Percentiles rank a stretch among this genome's conserved stretches.
phyloP scores from a whole-genome alignment of 2,329 filamentous ascomycete species.

The Arthrobotrys entomopaga region DNA sequence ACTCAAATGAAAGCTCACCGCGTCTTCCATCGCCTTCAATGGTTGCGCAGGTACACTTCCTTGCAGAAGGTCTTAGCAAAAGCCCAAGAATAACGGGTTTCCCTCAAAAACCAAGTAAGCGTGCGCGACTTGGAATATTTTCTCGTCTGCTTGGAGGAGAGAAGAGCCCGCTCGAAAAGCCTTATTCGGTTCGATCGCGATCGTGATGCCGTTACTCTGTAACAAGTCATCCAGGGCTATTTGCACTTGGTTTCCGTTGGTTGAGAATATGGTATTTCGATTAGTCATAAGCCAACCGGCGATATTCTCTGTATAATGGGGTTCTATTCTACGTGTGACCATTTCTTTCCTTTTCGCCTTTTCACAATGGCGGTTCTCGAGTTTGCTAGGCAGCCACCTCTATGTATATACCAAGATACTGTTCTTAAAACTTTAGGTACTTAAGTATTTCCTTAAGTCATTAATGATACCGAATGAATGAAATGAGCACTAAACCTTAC shows the following conservation, averaged over 20 bases:
- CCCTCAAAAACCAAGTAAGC: conserved; percentile 37
- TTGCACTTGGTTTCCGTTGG: too few species aligned
- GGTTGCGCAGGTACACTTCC: conserved; percentile 39
- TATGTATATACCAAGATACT: too few species aligned
- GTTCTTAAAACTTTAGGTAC: too few species aligned
- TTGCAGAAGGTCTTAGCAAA: conserved; percentile 21
- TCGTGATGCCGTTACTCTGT: neutral
- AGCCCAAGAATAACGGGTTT: conserved; percentile 33
- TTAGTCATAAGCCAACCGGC: neutral
- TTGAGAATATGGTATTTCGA: neutral
- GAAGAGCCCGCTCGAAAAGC: conserved; percentile 15
- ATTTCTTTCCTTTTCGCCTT: too few species aligned
- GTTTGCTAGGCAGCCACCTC: too few species aligned
- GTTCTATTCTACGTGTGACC: neutral
- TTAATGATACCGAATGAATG: too few species aligned
- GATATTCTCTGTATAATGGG: neutral
- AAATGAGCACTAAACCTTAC: too few species aligned
- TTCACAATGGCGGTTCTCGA: too few species aligned
- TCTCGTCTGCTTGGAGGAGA: conserved; percentile 36
- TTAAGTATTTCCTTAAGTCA: too few species aligned
- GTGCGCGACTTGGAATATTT: conserved; percentile 36
- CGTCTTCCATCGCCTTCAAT: conserved; percentile 53
- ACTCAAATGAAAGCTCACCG: conserved; percentile 58
- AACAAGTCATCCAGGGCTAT: too few species aligned
- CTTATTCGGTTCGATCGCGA: conserved; percentile 8